Conservation (phyloP, 257 asterid genomes). For the Plantago major region DNA sequence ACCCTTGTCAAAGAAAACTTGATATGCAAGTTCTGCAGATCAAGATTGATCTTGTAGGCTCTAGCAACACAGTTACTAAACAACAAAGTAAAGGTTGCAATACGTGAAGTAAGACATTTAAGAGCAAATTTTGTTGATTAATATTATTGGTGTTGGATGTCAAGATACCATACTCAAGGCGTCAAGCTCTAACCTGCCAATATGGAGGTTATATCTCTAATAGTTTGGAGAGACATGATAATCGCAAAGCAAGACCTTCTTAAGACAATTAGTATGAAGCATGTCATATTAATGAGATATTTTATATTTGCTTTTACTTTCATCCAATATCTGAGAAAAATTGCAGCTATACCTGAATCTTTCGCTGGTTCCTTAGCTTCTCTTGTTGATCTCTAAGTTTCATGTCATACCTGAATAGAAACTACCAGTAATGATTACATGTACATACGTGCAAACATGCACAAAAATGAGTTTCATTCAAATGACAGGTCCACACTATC, state of each 20-base stretch:
- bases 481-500: slow-evolving; percentile 15
- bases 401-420: slow-evolving; percentile 80
- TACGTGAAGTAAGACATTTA: neutral
- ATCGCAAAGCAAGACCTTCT: slow-evolving; percentile 9
- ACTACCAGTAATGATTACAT: slow-evolving; percentile 12
- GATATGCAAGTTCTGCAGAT: neutral
- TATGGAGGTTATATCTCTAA: slow-evolving; percentile 7
- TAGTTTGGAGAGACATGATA: neutral
- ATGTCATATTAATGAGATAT: slow-evolving; percentile 9
- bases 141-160: neutral
- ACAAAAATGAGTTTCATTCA: neutral
- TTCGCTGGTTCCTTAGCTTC: slow-evolving; percentile 74
- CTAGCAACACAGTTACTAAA: neutral
- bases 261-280: slow-evolving; percentile 14
- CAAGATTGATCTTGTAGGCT: neutral
- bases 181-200: neutral
- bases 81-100: neutral
- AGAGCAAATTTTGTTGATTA: neutral
- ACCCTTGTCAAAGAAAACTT: neutral
- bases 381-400: slow-evolving; percentile 91
- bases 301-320: neutral
- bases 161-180: slow-evolving; percentile 6
- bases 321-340: slow-evolving; percentile 10
- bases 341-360: slow-evolving; percentile 57
- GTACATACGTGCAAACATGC: neutral